A percentile compares a stretch with the other conserved stretches of the same genome.
These are phyloP conservation scores for Trichosporon sp. DNA, from an alignment of 1,284 basidiomycete species.

Conservation along the genomic window DNA sequence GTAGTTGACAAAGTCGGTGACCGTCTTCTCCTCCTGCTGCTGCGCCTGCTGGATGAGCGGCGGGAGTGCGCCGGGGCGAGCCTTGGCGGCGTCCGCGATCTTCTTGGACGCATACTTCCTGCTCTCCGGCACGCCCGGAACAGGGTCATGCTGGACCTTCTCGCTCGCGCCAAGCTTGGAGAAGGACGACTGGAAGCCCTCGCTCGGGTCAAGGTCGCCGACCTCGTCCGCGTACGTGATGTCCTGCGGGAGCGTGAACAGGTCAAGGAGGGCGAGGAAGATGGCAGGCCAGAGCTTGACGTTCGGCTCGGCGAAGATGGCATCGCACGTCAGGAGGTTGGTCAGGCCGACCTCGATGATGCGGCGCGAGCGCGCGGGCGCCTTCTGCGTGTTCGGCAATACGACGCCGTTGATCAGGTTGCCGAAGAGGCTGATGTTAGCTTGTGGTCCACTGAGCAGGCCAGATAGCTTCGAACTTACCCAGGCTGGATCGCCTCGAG, in stretches of 20 bases:
- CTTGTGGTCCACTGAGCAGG: not conserved
- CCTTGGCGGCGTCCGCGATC: slow-evolving; percentile 36
- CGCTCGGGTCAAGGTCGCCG: slow-evolving; percentile 73
- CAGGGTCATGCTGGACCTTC: slow-evolving; percentile 46
- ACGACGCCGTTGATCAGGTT: slow-evolving; percentile 76
- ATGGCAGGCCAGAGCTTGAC: slow-evolving; percentile 62
- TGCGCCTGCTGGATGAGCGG: slow-evolving; percentile 38
- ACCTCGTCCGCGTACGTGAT: slow-evolving; percentile 52
- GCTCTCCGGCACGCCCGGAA: slow-evolving; percentile 46
- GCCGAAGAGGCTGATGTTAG: slow-evolving; percentile 63
- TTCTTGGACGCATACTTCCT: slow-evolving; percentile 45
- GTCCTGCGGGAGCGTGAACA: slow-evolving; percentile 69
- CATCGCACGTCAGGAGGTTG: slow-evolving; percentile 65
- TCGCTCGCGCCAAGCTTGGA: slow-evolving; percentile 79
- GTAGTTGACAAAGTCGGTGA: slow-evolving; percentile 40
- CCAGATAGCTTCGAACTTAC: slow-evolving; percentile 51
- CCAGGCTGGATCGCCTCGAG: slow-evolving; percentile 81
- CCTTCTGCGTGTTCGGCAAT: slow-evolving; percentile 68
- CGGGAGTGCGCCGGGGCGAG: slow-evolving; percentile 44
- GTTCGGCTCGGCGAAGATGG: slow-evolving; percentile 63
- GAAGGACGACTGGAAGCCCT: slow-evolving; percentile 89
- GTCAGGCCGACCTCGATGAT: slow-evolving; percentile 77
- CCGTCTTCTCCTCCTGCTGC: slow-evolving; percentile 8
- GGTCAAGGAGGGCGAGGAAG: slow-evolving; percentile 68
- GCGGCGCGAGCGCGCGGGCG: slow-evolving; percentile 75